phyloP scores from a whole-genome alignment of 2,329 filamentous ascomycete species.

The Allantophomopsis lycopodina region DNA sequence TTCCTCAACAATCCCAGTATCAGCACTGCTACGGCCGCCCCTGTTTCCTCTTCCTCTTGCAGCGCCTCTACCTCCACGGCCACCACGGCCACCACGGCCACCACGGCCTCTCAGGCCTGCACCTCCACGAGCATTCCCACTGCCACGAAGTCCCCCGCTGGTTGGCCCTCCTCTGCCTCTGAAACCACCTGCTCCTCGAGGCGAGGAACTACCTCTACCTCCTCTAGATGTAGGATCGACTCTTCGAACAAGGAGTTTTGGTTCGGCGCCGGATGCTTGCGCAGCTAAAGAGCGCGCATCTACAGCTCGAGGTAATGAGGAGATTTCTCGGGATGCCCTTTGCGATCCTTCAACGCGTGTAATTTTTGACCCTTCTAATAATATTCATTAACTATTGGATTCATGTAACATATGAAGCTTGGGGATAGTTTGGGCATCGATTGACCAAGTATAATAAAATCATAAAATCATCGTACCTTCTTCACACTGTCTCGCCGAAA shows the following conservation, averaged over 20 bases:
- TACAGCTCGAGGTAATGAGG: slow-evolving; percentile 13
- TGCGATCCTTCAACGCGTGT: slow-evolving; percentile 9
- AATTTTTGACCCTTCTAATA: not conserved
- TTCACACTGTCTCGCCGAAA: slow-evolving; percentile 11
- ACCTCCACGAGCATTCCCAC: slow-evolving; percentile 23
- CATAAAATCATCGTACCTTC: slow-evolving; percentile 3
- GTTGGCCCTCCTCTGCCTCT: slow-evolving; percentile 7
- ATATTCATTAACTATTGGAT: no score
- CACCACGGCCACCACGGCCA: slow-evolving; percentile 1
- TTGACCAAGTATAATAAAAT: not conserved
- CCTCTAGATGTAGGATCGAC: slow-evolving; percentile 2
- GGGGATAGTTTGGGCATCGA: no score
- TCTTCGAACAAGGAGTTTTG: slow-evolving; percentile 8
- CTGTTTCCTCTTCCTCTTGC: not conserved
- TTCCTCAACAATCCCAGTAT: not conserved
- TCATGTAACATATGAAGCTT: no score
- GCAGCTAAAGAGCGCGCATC: slow-evolving; percentile 19
- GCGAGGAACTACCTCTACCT: not conserved
- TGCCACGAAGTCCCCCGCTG: slow-evolving; percentile 18
- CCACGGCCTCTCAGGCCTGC: slow-evolving; percentile 20
- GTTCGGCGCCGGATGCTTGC: slow-evolving; percentile 5
- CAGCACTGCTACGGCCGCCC: not conserved
- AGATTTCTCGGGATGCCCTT: slow-evolving; percentile 13
- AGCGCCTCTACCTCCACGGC: not conserved
- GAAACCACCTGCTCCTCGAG: slow-evolving; percentile 3